These are phyloP conservation scores for Hortaea sp. DNA, from an alignment of 2,329 filamentous ascomycete species.

Conservation along the genomic window DNA sequence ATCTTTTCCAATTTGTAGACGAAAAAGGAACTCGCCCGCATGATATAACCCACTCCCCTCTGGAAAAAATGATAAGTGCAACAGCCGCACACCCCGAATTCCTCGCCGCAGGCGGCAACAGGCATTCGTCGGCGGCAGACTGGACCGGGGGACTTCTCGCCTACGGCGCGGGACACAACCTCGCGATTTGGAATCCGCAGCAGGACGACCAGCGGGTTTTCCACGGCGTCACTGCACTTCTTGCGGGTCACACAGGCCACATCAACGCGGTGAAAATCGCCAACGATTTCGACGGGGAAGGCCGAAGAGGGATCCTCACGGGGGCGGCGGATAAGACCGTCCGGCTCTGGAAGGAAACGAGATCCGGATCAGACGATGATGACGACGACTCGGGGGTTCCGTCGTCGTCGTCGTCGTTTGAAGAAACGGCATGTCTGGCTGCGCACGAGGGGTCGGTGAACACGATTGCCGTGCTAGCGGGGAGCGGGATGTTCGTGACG, in stretches of 20 bases:
- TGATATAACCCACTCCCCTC: no score
- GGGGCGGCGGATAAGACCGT: constrained; percentile 74
- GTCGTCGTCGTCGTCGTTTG: constrained; percentile 24
- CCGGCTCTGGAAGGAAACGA: constrained; percentile 46
- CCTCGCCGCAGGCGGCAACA: constrained; percentile 75
- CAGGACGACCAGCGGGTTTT: no score
- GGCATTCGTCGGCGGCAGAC: constrained; percentile 80
- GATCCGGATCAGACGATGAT: no score
- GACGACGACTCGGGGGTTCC: constrained; percentile 3
- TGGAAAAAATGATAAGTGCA: no score
- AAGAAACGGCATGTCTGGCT: constrained; percentile 40
- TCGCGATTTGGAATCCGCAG: constrained; percentile 86
- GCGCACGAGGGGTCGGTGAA: constrained; percentile 71
- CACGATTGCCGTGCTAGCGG: constrained; percentile 35
- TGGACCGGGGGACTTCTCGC: constrained; percentile 70
- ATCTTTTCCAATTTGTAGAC: no score
- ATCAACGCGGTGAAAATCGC: constrained; percentile 78
- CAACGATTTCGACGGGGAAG: constrained; percentile 40
- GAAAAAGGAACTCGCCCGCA: no score
- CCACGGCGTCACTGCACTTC: constrained; percentile 53
- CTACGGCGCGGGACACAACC: constrained; percentile 79
- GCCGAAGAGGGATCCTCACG: constrained; percentile 55
- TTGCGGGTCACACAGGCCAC: constrained; percentile 66
- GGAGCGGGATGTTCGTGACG: constrained; percentile 42
- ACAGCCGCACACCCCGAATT: constrained; percentile 25